Evolutionary conservation across 2,329 filamentous ascomycete genomes (phyloP).

Genomic region (Trichoderma citrinoviride): DNA sequence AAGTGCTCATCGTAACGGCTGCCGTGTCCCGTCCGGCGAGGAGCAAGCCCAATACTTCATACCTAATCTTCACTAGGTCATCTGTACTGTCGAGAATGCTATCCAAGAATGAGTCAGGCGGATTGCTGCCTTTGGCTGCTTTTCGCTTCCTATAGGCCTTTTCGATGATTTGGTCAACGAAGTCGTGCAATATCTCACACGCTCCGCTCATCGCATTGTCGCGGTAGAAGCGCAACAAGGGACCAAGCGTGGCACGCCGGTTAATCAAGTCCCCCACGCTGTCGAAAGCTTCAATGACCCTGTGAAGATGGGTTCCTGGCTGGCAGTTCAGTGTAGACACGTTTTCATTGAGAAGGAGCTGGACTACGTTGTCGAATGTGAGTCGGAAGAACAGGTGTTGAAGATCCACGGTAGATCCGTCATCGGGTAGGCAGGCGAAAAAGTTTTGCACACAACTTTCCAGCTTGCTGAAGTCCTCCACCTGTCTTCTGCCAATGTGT

Average conservation of each 20-base stretch:
- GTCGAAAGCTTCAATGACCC: not conserved
- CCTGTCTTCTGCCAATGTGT: not conserved
- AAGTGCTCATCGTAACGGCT: not conserved
- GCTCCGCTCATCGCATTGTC: not conserved
- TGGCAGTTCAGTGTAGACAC: not conserved
- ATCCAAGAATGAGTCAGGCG: not conserved
- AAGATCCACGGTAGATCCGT: not conserved
- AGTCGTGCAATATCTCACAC: not conserved
- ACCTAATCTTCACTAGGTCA: not conserved
- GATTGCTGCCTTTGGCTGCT: not conserved
- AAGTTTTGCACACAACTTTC: constrained; percentile 1
- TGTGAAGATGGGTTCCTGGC: not conserved
- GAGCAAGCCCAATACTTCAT: constrained; percentile 1
- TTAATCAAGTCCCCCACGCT: constrained; percentile 2
- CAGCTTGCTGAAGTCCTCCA: not conserved
- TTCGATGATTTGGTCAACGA: not conserved
- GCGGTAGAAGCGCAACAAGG: not conserved
- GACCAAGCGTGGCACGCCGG: not conserved
- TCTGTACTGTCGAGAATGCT: not conserved
- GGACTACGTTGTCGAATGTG: not conserved
- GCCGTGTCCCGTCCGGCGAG: constrained; percentile 1
- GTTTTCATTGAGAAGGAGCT: not conserved
- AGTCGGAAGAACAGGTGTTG: not conserved
- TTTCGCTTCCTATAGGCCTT: not conserved
- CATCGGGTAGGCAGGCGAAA: not conserved